Base-by-base conservation (phyloP, 441 rosid species). In the Pelargonium myrrhifolium region DNA sequence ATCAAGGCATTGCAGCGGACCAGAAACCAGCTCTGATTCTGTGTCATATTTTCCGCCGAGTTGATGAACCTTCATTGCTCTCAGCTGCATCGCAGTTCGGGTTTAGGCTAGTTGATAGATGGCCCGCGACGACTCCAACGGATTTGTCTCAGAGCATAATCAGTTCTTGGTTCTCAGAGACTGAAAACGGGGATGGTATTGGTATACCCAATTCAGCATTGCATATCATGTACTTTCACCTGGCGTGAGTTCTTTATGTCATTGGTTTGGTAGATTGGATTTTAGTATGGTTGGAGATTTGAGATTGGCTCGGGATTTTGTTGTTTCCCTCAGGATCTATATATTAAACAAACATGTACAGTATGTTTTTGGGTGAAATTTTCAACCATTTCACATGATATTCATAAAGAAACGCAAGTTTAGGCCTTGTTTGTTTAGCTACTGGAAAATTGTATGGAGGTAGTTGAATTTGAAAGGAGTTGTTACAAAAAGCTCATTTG, bases 41-140 rank as follows among this genome's bases (percentile, higher is more conserved):
- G 7, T 90, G 95, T 68, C 96, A 93, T 73, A 70, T 89, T 60
- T 74, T 89, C 12, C 89, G 95, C 26, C 80, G 79, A 64, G 98
- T 89, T 22, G 96, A 89, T 78, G 98, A 93, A 74, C 76, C 78
- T 2, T 85, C 86, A 8, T 74, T 89, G 5, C 80, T 90, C 15
- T 77, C 86, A 37, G 87, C 90, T 42, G 96, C 98, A 14, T 76
- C 83, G 24, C 77, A 68, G 78, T 81, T 51, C 64, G 98, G 92
- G 47, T 93, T 90, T 77, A 74, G 40, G 76, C 78, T 93, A 67
- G 84, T 76, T 10, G 95, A 87, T 63, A 83, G 77, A 66, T 90
- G 98, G 96, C 83, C 84, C 2, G 7, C 69, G 1, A 79, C 70
- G 68, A 70, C 70, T 51, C 15, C 69, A 2, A 71, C 66, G 0